Evolutionary conservation across 768 basidiomycete species (phyloP).

Genomic region (Tephrocybe sp.): DNA sequence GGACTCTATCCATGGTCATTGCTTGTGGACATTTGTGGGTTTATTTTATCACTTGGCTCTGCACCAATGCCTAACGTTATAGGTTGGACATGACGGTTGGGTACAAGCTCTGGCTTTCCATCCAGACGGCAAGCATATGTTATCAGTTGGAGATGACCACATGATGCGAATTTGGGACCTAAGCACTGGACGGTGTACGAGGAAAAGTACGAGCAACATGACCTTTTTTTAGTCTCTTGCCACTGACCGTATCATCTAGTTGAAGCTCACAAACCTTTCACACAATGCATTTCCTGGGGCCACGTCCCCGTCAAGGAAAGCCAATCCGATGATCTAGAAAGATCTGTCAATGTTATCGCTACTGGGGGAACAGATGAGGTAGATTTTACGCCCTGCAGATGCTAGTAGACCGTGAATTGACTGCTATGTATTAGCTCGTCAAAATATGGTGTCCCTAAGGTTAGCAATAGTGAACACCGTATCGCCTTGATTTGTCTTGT

Average conservation of each 20-base stretch:
- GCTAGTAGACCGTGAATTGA: neutral
- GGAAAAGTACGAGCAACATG: conserved; percentile 64
- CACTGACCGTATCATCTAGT: neutral
- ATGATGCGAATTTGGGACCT: conserved; percentile 75
- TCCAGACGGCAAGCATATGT: conserved; percentile 66
- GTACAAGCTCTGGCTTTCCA: conserved; percentile 70
- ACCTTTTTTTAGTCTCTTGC: conserved; percentile 35
- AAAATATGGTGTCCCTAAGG: conserved; percentile 12
- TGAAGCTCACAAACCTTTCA: conserved; percentile 14
- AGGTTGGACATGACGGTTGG: conserved; percentile 69
- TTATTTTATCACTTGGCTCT: neutral
- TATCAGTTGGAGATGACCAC: conserved; percentile 44
- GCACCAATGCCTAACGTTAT: neutral
- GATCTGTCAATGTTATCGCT: conserved; percentile 21
- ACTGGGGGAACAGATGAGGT: conserved; percentile 20
- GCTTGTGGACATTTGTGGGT: conserved; percentile 56
- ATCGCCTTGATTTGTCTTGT: too few relatives aligned
- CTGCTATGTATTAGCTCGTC: neutral
- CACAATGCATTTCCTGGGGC: conserved; percentile 15
- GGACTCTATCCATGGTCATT: conserved; percentile 67
- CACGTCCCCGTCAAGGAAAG: conserved; percentile 3
- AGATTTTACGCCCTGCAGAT: neutral
- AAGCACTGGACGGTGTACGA: conserved; percentile 61
- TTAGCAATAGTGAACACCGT: too few relatives aligned
- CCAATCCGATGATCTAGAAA: conserved; percentile 14